phyloP scores from a whole-genome alignment of 73 alveolate genomes.

The Stentor coeruleus region DNA sequence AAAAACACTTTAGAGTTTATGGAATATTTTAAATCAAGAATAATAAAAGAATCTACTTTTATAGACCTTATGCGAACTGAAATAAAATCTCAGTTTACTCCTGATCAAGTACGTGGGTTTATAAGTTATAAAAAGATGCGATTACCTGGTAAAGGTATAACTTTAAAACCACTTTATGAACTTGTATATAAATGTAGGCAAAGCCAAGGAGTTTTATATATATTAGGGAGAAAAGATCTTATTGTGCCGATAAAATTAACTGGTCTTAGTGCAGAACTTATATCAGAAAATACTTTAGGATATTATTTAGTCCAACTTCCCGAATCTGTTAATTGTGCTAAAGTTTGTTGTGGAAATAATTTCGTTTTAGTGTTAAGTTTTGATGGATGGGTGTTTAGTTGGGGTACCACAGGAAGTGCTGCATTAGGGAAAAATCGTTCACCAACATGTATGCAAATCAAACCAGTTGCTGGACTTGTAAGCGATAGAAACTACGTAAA shows the following conservation, averaged over 20 bases:
- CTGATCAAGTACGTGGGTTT: background rate
- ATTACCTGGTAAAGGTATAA: background rate
- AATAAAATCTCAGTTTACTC: background rate
- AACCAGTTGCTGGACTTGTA: background rate
- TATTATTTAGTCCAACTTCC: background rate
- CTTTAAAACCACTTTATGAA: conserved; percentile 5
- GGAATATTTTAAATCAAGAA: conserved; percentile 6
- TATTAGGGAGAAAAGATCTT: background rate
- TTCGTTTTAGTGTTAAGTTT: background rate
- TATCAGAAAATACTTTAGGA: background rate
- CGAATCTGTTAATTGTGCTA: no score
- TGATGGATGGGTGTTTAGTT: background rate
- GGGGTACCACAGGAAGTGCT: background rate
- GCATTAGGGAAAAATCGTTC: background rate
- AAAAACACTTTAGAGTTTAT: background rate
- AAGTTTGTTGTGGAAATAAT: background rate
- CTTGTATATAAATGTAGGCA: background rate
- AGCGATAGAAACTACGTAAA: background rate
- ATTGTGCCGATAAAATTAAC: no score
- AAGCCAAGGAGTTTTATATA: background rate
- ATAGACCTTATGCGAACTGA: conserved; percentile 2
- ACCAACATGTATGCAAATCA: background rate
- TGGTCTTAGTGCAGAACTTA: background rate
- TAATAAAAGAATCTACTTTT: background rate
- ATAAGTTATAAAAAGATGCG: conserved; percentile 3